Evolutionary conservation across 306 rosid genomes (phyloP), one percentile per base, ranked within the genome.

Genomic region (Vachellia collinsii): DNA sequence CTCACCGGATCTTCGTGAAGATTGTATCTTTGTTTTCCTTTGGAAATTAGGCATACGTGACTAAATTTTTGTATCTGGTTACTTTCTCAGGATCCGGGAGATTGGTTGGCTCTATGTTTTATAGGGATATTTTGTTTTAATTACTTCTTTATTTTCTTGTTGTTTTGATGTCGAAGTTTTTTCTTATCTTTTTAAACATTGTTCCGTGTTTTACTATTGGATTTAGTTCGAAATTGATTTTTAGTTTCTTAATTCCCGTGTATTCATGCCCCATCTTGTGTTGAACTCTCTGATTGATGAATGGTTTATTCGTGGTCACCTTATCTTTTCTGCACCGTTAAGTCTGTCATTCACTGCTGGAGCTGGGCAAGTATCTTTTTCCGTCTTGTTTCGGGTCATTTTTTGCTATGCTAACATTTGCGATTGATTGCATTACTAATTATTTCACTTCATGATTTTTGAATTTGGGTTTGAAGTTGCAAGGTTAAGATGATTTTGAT

Each of bases 401-500:
- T 36, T 46, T 53, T 37, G 68, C 56, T 69, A 8, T 59, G 77
- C 46, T 11, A 20, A 74, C 81, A 5, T 79, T 41, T 72, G 43
- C 39, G 84, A 74, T 78, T 82, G 76, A 10, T 50, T 80, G 73
- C n/a, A 79, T 86, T 80, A 56, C 83, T 74, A 63, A 85, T 74
- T 68, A 70, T 73, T 80, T 67, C 53, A 78, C 44, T 8, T 81
- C 75, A 43, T 84, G 71, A 65, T 66, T 70, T 51, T 82, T 79
- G 84, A 80, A 81, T 83, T 38, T 78, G 72, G 79, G 46, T 77
- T 47, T 84, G 75, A 65, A 61, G 50, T 85, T 87, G 85, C 77
- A 87, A 83, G 92, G 78, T 83, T 86, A 84, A 83, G 83, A 83
- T 82, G 80, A 75, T 85, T 77, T 86, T 88, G 86, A 51, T 91